Evolutionary conservation across 192 early-diverging fungal genomes (phyloP).

Genomic region (Backusella psychrophila): DNA sequence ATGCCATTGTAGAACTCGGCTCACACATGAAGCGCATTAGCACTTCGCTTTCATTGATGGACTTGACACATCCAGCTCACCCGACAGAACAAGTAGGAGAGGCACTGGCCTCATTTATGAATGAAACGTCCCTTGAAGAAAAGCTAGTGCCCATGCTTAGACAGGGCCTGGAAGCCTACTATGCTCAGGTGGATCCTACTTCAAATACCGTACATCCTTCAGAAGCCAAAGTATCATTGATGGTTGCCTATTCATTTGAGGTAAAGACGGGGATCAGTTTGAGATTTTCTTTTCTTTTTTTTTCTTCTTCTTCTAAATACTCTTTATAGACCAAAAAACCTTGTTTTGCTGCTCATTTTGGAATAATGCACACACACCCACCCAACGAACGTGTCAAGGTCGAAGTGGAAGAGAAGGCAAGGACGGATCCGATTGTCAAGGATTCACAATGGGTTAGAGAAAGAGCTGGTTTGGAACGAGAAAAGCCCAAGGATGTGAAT

Average conservation of each 20-base stretch:
- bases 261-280: slow-evolving; percentile 19
- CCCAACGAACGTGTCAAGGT: slow-evolving; percentile 33
- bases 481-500: slow-evolving; percentile 44
- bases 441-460: slow-evolving; percentile 76
- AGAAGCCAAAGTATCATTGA: slow-evolving; percentile 57
- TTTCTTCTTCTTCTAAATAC: not conserved
- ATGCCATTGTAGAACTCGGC: slow-evolving; percentile 54
- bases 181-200: slow-evolving; percentile 27
- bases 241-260: slow-evolving; percentile 53
- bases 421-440: slow-evolving; percentile 56
- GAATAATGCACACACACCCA: slow-evolving; percentile 19
- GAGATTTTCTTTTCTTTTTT: no score
- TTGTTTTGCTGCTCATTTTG: slow-evolving; percentile 37
- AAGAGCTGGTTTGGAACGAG: slow-evolving; percentile 42
- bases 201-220: slow-evolving; percentile 10
- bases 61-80: slow-evolving; percentile 26
- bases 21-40: slow-evolving; percentile 49
- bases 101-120: slow-evolving; percentile 36
- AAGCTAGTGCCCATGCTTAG: slow-evolving; percentile 38
- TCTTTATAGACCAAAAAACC: slow-evolving; percentile 20
- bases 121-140: slow-evolving; percentile 24
- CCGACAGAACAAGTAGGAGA: slow-evolving; percentile 15
- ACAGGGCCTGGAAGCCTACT: slow-evolving; percentile 47
- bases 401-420: slow-evolving; percentile 49
- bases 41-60: slow-evolving; percentile 49